A percentile compares a stretch with the other conserved stretches of the same genome.
phyloP scores from a whole-genome alignment of 805 yeast genomes.

The Dipodascus geniculatus region DNA sequence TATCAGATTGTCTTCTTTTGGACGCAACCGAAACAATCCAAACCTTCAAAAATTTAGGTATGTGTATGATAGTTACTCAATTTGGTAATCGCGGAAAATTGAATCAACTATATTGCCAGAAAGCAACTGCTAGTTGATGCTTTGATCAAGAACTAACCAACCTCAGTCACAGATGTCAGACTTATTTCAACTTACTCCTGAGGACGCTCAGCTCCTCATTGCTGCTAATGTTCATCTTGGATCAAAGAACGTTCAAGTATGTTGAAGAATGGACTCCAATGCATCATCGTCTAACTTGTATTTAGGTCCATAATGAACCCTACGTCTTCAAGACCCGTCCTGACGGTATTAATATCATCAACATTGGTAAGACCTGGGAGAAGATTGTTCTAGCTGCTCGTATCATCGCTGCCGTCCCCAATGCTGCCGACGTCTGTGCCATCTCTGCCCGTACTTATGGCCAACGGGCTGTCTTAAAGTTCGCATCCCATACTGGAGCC shows the following conservation, averaged over 20 bases:
- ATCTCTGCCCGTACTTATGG: slow-evolving; percentile 99
- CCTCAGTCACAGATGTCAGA: too few species aligned
- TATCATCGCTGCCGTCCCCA: slow-evolving; percentile 98
- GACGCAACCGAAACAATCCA: too few species aligned
- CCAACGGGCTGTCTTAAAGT: slow-evolving; percentile 99
- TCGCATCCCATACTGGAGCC: slow-evolving; percentile 99
- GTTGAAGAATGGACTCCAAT: neutral
- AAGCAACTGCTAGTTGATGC: too few species aligned
- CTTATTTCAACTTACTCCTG: slow-evolving; percentile 61
- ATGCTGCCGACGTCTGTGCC: slow-evolving; percentile 96
- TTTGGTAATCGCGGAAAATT: neutral
- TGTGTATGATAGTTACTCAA: neutral
- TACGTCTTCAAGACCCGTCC: slow-evolving; percentile 92
- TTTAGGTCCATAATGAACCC: slow-evolving; percentile 56
- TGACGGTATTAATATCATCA: slow-evolving; percentile 98
- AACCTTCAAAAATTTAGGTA: neutral
- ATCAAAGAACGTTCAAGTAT: slow-evolving; percentile 90
- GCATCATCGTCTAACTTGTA: neutral
- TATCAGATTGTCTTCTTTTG: too few species aligned
- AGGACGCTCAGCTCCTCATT: slow-evolving; percentile 96
- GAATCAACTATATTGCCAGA: neutral
- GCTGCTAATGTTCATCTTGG: slow-evolving; percentile 99
- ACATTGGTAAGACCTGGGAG: slow-evolving; percentile 99
- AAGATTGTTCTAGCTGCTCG: slow-evolving; percentile 99
- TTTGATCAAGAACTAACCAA: neutral